Conservation (phyloP, 176 grass and related monocot genomes). For the Stipa capillata region DNA sequence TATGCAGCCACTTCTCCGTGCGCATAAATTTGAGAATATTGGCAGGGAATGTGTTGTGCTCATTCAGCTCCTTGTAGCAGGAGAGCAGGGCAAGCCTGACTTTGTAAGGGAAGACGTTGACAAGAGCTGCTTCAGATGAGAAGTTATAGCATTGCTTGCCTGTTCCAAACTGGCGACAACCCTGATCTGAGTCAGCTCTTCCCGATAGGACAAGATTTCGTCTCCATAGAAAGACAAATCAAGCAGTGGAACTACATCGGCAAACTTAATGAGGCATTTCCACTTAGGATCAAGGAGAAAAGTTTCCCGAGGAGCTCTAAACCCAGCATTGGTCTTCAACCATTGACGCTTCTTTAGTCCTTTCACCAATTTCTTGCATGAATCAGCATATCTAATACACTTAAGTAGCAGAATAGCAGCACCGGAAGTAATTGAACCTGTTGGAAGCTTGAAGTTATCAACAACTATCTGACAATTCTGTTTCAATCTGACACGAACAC, state of each 20-base stretch:
- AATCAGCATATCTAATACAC: neutral
- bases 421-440: slow-evolving; percentile 10
- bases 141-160: slow-evolving; percentile 8
- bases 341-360: slow-evolving; percentile 19
- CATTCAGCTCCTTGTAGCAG: neutral
- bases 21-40: slow-evolving; percentile 11
- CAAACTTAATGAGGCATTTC: slow-evolving; percentile 20
- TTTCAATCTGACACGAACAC: slow-evolving; percentile 32
- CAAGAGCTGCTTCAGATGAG: slow-evolving; percentile 2
- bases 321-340: slow-evolving; percentile 30
- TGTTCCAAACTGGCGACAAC: slow-evolving; percentile 9
- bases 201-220: slow-evolving; percentile 20
- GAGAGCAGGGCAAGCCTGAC: slow-evolving; percentile 20
- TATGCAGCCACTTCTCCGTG: slow-evolving; percentile 28
- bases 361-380: neutral
- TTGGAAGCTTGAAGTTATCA: slow-evolving; percentile 27
- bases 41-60: neutral
- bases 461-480: slow-evolving; percentile 29
- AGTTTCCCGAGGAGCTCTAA: slow-evolving; percentile 26
- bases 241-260: slow-evolving; percentile 20
- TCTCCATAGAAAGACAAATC: slow-evolving; percentile 26
- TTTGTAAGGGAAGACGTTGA: slow-evolving; percentile 6
- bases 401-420: slow-evolving; percentile 27
- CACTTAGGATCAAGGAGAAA: slow-evolving; percentile 21
- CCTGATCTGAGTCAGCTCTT: slow-evolving; percentile 22